Evolutionary conservation across 108 stramenopile genomes (phyloP).

Genomic region (Skeletonema costatum): DNA sequence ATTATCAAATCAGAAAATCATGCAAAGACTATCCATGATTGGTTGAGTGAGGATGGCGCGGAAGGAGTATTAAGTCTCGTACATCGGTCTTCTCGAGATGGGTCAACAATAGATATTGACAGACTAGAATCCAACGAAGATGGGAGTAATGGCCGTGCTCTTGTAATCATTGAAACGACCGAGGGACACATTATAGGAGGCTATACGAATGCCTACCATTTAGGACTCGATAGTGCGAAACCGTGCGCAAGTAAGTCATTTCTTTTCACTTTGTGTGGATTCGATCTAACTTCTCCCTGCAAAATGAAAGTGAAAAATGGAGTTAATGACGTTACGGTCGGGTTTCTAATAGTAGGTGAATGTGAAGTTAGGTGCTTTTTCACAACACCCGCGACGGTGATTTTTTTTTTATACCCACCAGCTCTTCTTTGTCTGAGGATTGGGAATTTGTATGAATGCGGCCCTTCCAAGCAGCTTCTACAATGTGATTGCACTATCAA

Average conservation of each 20-base stretch:
- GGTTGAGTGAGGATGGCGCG: slow-evolving; percentile 4
- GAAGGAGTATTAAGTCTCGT: not conserved
- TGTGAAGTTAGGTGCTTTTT: too few relatives aligned
- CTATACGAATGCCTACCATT: not conserved
- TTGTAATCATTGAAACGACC: not conserved
- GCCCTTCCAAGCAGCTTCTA: too few relatives aligned
- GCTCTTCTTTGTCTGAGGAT: too few relatives aligned
- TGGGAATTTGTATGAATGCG: too few relatives aligned
- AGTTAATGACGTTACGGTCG: not conserved
- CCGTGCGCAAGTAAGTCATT: not conserved
- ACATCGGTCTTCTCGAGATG: slow-evolving; percentile 9
- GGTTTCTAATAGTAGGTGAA: too few relatives aligned
- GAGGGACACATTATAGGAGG: slow-evolving; percentile 14
- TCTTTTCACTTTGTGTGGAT: not conserved
- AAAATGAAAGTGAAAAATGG: not conserved
- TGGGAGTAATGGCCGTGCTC: not conserved
- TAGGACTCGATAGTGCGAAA: too few relatives aligned
- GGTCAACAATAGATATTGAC: not conserved
- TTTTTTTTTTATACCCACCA: too few relatives aligned
- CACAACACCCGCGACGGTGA: too few relatives aligned
- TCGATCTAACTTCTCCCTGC: not conserved
- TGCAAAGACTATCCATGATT: not conserved
- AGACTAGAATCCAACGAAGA: too few relatives aligned
- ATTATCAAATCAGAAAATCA: not conserved
- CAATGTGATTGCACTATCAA: not conserved